Percentiles rank a stretch among this genome's conserved stretches.
phyloP scores from a whole-genome alignment of 768 basidiomycete genomes.

The Pulveroboletus frians region DNA sequence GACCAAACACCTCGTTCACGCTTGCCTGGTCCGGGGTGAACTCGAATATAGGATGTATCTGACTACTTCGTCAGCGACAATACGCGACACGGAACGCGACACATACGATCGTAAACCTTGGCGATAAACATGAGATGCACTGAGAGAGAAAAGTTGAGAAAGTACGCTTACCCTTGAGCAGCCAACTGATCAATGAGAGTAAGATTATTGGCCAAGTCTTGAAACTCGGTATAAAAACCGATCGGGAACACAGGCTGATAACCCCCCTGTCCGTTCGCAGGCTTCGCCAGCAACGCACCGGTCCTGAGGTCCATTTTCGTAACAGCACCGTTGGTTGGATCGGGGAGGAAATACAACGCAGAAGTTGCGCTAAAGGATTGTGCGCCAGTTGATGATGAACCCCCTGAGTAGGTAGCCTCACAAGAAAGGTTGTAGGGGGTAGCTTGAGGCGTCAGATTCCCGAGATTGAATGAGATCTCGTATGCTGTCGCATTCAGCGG shows the following conservation, averaged over 20 bases:
- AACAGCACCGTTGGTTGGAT: conserved; percentile 42
- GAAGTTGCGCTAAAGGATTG: conserved; percentile 43
- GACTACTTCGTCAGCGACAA: conserved; percentile 5
- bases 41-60: conserved; percentile 68
- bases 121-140: neutral
- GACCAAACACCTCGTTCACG: conserved; percentile 45
- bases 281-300: conserved; percentile 48
- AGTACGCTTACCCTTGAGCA: conserved; percentile 21
- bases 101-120: conserved; percentile 29
- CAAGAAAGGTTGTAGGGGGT: conserved; percentile 29
- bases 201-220: conserved; percentile 16
- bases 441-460: conserved; percentile 38
- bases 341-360: conserved; percentile 44
- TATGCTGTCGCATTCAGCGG: conserved; percentile 48
- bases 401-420: conserved; percentile 18
- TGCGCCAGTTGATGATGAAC: conserved; percentile 28
- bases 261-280: conserved; percentile 42
- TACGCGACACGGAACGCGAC: neutral
- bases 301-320: conserved; percentile 60
- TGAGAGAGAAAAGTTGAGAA: neutral
- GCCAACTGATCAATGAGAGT: conserved; percentile 30
- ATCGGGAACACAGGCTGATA: conserved; percentile 47
- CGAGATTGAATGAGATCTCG: conserved; percentile 44
- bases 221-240: conserved; percentile 44
- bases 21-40: conserved; percentile 51